Base-by-base conservation (phyloP, 179 eudicot genomes). In the Silene coronaria region DNA sequence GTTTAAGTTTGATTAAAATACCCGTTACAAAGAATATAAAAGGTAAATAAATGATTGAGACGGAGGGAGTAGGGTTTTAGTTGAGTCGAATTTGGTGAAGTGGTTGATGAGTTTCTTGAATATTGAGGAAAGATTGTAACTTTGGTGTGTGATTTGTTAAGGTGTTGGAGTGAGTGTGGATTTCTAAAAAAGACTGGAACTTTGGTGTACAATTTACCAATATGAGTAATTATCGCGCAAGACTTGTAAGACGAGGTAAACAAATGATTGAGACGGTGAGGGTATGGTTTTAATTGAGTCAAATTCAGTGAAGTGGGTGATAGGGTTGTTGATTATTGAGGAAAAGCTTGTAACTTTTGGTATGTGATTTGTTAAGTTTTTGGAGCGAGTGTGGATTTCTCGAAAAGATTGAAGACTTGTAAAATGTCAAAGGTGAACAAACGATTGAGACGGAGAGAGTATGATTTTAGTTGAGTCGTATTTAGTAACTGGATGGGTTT, bases 401-500 rank as follows among this genome's bases (percentile, higher is more conserved):
- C 14, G 6, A 24, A 48, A 70, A 46, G 34, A 46, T 70, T 70
- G 73, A 10, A 46, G 14, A 23, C 53, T 71, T 51, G 32, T 28
- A 28, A 28, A 3, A 28, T 28, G 32, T 1, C 3, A 28, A 28
- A 28, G 32, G 32, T 28, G 3, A 28, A 28, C 32, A 28, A 28
- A 9, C 9, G 46, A 42, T 42, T 11, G 48, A 42, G 13, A 42
- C 13, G 13, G 14, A 9, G 14, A 13, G 13, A 42, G 48, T 42
- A 42, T 42, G 2, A 13, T 42, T 66, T 60, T 67, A 36, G 30
- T 74, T 51, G 53, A 61, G 57, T 77, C 6, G 4, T 13, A 38
- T 63, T 64, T 11, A 17, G 64, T 62, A 21, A 68, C 32, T 80
- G 73, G 34, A 51, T 70, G 34, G 11, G 13, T 30, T 65, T 73